Percentiles rank a stretch among this genome's conserved stretches.
phyloP scores from a whole-genome alignment of 805 yeast species.

The Sporopachydermia quercuum region DNA sequence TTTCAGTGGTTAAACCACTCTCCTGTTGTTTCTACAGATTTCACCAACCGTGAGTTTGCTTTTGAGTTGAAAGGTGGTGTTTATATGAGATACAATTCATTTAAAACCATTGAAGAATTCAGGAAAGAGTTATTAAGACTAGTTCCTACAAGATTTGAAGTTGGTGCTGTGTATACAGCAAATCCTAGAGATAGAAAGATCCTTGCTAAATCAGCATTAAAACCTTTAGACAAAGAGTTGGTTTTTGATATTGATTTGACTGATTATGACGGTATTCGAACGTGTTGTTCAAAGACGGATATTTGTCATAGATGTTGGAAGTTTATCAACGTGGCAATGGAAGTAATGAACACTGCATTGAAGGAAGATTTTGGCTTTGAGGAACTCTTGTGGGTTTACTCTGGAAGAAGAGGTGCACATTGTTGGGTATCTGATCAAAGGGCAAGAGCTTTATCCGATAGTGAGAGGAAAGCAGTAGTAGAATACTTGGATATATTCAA shows the following conservation, averaged over 20 bases:
- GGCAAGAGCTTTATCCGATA: constrained; percentile 63
- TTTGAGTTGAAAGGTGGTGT: constrained; percentile 80
- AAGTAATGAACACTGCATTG: constrained; percentile 55
- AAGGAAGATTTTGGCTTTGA: constrained; percentile 81
- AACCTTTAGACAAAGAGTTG: constrained; percentile 72
- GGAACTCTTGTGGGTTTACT: constrained; percentile 85
- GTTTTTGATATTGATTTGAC: constrained; percentile 97
- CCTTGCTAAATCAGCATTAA: constrained; percentile 61
- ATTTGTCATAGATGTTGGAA: constrained; percentile 90
- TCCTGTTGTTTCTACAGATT: constrained; percentile 57
- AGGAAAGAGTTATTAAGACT: constrained; percentile 58
- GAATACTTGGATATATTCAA: constrained; percentile 69
- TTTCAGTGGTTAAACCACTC: constrained; percentile 87
- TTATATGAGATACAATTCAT: constrained; percentile 82
- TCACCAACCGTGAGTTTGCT: constrained; percentile 86
- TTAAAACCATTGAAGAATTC: constrained; percentile 49
- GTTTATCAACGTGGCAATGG: constrained; percentile 73
- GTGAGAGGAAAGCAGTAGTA: constrained; percentile 60
- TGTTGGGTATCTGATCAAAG: constrained; percentile 90
- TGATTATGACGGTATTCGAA: constrained; percentile 86
- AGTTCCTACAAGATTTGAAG: constrained; percentile 82
- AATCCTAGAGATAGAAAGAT: constrained; percentile 79
- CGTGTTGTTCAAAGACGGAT: constrained; percentile 77
- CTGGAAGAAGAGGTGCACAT: constrained; percentile 98
- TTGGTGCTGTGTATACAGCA: constrained; percentile 81